Conservation (phyloP, 805 yeast genomes). For the Candida wancherniae region DNA sequence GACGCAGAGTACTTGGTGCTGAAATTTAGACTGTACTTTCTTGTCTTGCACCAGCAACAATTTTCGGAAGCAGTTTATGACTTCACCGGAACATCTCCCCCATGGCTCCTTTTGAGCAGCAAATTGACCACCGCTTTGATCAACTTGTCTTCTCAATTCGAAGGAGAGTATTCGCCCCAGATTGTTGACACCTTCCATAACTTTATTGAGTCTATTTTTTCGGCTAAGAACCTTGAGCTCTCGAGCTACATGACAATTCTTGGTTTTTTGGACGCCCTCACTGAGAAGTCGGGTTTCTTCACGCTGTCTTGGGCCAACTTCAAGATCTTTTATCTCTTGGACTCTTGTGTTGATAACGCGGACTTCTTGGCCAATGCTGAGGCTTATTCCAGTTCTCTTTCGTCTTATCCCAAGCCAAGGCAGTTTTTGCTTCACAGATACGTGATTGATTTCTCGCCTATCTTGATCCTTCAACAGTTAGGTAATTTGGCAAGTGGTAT, state of each 20-base stretch:
- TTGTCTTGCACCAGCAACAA: slow-evolving; percentile 40
- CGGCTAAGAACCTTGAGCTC: slow-evolving; percentile 16
- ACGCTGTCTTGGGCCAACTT: slow-evolving; percentile 20
- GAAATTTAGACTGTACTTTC: slow-evolving; percentile 43
- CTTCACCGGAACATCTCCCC: slow-evolving; percentile 23
- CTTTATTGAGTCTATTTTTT: slow-evolving; percentile 26
- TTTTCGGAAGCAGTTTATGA: slow-evolving; percentile 37
- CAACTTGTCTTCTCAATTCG: slow-evolving; percentile 25
- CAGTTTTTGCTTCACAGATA: slow-evolving; percentile 23
- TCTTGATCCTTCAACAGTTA: slow-evolving; percentile 31
- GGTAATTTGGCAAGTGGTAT: slow-evolving; percentile 34
- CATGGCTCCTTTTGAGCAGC: slow-evolving; percentile 34
- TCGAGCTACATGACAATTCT: slow-evolving; percentile 32
- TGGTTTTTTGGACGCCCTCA: slow-evolving; percentile 33
- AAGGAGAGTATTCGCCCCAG: slow-evolving; percentile 17
- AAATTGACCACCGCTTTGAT: slow-evolving; percentile 31
- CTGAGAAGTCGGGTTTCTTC: slow-evolving; percentile 24
- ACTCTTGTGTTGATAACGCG: slow-evolving; percentile 33
- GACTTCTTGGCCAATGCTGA: slow-evolving; percentile 37
- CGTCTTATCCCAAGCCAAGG: slow-evolving; percentile 9
- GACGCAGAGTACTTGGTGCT: slow-evolving; percentile 42
- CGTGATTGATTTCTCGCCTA: slow-evolving; percentile 29
- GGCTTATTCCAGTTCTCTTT: slow-evolving; percentile 19
- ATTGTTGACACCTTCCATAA: slow-evolving; percentile 25
- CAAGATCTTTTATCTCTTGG: slow-evolving; percentile 30